These are phyloP conservation scores for Penstemon eatonii DNA, from an alignment of 257 asterid genomes.

Conservation along the genomic window DNA sequence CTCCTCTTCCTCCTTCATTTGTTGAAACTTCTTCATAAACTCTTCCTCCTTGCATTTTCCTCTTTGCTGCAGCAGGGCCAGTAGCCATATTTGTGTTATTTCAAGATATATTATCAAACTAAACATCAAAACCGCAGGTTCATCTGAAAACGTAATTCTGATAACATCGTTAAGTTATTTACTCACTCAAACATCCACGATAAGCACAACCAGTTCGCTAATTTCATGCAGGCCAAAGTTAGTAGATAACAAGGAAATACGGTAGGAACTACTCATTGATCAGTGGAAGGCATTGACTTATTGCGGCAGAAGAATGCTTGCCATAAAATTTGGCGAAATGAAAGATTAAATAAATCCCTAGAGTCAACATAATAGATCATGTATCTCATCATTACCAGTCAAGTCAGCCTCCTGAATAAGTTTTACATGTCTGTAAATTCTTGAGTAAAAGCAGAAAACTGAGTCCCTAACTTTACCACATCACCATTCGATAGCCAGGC, in stretches of 20 bases:
- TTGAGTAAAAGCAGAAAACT: neutral
- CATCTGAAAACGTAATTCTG: neutral
- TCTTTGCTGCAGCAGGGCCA: conserved; percentile 64
- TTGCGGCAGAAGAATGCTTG: conserved; percentile 6
- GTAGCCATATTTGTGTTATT: conserved; percentile 24
- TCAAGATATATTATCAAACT: conserved; percentile 15
- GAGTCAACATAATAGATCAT: neutral
- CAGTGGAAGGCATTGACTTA: neutral
- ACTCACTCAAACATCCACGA: conserved; percentile 24
- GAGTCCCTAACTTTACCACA: conserved; percentile 4
- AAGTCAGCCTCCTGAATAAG: neutral
- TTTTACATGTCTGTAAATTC: neutral
- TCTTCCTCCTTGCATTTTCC: conserved; percentile 88
- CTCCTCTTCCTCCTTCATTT: conserved; percentile 79
- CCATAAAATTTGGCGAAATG: neutral
- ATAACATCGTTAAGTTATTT: neutral
- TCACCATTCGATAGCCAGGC: neutral
- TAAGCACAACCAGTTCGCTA: neutral
- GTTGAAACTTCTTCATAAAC: conserved; percentile 65
- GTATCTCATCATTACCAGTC: conserved; percentile 11
- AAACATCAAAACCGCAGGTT: conserved; percentile 4
- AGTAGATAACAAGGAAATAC: conserved; percentile 14
- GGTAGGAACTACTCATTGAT: neutral
- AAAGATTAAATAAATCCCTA: conserved; percentile 1
- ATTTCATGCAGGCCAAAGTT: conserved; percentile 3